These are phyloP conservation scores for Ceratopteris richardii DNA, from an alignment of 75 land plant species.

Conservation along the genomic window DNA sequence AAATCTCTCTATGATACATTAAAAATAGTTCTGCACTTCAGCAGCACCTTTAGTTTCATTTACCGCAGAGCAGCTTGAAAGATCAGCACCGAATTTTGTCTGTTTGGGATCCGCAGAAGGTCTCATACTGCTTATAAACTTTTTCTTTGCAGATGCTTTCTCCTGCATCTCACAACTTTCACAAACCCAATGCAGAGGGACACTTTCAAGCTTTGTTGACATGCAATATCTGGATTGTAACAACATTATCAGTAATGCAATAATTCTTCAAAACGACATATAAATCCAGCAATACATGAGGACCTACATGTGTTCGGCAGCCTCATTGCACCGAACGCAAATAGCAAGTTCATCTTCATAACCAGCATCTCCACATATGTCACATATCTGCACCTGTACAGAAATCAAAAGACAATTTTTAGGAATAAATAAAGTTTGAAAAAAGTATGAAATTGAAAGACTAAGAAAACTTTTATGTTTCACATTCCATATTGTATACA, in stretches of 20 bases:
- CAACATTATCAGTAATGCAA: not conserved
- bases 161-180: slow-evolving; percentile 18
- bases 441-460: no score
- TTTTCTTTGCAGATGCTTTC: not conserved
- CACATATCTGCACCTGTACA: slow-evolving; percentile 82
- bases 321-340: slow-evolving; percentile 75
- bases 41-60: no score
- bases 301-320: slow-evolving; percentile 85
- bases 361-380: slow-evolving; percentile 89
- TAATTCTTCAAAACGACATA: not conserved
- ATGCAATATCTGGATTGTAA: slow-evolving; percentile 21
- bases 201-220: slow-evolving; percentile 6
- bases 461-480: no score
- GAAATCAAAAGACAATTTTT: no score
- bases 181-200: slow-evolving; percentile 21
- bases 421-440: no score
- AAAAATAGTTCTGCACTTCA: no score
- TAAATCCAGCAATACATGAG: not conserved
- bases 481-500: no score
- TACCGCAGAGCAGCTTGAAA: no score
- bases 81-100: no score
- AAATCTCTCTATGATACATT: no score
- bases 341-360: slow-evolving; percentile 66
- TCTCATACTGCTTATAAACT: no score
- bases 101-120: no score